These are phyloP conservation scores for Globisporangium canariense DNA, from an alignment of 352 stramenopile genomes.

Conservation along the genomic window DNA sequence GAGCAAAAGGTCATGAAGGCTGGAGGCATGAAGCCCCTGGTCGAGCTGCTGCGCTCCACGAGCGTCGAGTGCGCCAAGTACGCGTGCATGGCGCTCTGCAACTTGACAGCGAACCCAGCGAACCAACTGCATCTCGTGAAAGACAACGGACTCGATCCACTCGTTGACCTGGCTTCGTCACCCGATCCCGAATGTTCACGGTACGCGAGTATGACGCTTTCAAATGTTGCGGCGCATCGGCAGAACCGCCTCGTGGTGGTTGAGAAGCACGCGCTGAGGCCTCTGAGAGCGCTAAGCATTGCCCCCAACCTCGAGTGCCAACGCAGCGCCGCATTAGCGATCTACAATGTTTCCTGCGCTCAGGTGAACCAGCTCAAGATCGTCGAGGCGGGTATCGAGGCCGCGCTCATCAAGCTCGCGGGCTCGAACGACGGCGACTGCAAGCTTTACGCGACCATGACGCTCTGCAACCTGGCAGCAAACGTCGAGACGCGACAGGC, in stretches of 20 bases:
- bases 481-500: conserved; percentile 89
- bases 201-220: conserved; percentile 93
- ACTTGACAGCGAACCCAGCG: conserved; percentile 88
- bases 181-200: conserved; percentile 74
- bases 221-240: conserved; percentile 90
- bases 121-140: conserved; percentile 91
- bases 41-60: conserved; percentile 47
- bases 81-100: conserved; percentile 93
- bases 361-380: conserved; percentile 89
- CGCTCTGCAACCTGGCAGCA: conserved; percentile 93
- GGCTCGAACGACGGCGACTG: conserved; percentile 88
- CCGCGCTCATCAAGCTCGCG: conserved; percentile 85
- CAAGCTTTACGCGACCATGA: conserved; percentile 94
- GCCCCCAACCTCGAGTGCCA: conserved; percentile 88
- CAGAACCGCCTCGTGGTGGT: conserved; percentile 89
- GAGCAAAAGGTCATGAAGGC: conserved; percentile 82
- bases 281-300: conserved; percentile 78
- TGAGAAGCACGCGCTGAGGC: conserved; percentile 70
- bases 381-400: conserved; percentile 84
- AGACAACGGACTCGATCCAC: conserved; percentile 64
- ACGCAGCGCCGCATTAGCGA: conserved; percentile 84
- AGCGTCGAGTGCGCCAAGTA: conserved; percentile 77
- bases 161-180: conserved; percentile 78
- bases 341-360: conserved; percentile 95
- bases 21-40: conserved; percentile 55